Conservation (phyloP, 2,329 filamentous ascomycete species). For the Fusarium buxicola region DNA sequence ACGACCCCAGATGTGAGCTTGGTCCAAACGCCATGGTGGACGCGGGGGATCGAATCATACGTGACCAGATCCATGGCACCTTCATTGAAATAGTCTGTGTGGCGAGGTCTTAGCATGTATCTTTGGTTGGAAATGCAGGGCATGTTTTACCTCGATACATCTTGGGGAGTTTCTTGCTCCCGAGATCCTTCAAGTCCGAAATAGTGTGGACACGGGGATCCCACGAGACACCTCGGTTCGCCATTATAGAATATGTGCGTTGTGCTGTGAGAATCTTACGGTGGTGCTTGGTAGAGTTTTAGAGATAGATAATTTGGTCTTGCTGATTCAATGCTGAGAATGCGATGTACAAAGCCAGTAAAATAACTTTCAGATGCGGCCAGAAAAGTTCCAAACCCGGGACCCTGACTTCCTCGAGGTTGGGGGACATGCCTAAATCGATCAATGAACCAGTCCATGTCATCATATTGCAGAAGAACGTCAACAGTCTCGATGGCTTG, state of each 20-base stretch:
- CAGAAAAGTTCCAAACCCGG: background rate
- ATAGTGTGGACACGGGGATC: conserved; percentile 36
- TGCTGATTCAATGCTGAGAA: background rate
- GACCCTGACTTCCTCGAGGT: background rate
- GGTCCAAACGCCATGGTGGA: background rate
- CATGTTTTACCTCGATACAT: conserved; percentile 30
- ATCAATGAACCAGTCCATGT: background rate
- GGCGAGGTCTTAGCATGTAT: conserved; percentile 6
- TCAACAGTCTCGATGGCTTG: background rate
- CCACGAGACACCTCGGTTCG: conserved; percentile 34
- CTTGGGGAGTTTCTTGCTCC: conserved; percentile 30
- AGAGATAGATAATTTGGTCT: background rate
- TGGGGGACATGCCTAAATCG: conserved; percentile 2
- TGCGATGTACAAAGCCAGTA: background rate
- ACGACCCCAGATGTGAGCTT: conserved; percentile 5
- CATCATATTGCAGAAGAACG: conserved; percentile 1
- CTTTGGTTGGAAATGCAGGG: background rate
- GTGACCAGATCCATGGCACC: conserved; percentile 62
- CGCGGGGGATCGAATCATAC: conserved; percentile 15
- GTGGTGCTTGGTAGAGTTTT: background rate
- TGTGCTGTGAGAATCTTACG: background rate
- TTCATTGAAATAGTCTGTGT: conserved; percentile 66
- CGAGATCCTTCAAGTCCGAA: conserved; percentile 34
- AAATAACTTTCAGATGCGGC: conserved; percentile 4
- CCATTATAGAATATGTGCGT: conserved; percentile 13